A percentile compares a stretch with the other conserved stretches of the same genome.
Conservation (phyloP, 768 basidiomycete genomes). For the Tylopilus rubrobrunneus region DNA sequence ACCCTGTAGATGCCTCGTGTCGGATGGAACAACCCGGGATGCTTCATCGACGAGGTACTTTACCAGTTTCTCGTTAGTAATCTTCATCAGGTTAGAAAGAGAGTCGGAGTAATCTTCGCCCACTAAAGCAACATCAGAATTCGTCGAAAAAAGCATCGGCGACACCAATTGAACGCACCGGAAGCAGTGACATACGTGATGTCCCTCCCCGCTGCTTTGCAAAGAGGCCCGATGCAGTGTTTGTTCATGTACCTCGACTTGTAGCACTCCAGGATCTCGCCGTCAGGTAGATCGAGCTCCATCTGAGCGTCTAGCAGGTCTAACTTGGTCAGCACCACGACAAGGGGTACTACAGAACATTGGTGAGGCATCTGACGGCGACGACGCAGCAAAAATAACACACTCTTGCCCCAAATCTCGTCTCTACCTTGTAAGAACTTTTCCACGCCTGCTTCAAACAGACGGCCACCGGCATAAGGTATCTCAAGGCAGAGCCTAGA, state of each 20-base stretch:
- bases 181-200: conserved; percentile 6
- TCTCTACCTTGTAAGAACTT: conserved; percentile 4
- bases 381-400: not conserved
- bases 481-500: conserved; percentile 17
- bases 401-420: conserved; percentile 9
- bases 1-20: not conserved
- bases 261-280: not conserved
- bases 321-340: conserved; percentile 16
- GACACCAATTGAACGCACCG: not conserved
- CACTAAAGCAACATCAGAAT: conserved; percentile 1
- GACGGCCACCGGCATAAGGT: conserved; percentile 10
- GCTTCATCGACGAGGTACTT: conserved; percentile 8
- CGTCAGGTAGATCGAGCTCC: not conserved
- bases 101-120: conserved; percentile 2
- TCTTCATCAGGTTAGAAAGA: conserved; percentile 1
- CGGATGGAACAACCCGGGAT: conserved; percentile 2
- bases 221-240: conserved; percentile 1
- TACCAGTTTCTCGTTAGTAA: conserved; percentile 1
- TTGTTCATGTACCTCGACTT: not conserved
- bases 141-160: not conserved
- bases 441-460: conserved; percentile 14
- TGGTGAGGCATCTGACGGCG: not conserved
- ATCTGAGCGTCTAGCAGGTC: conserved; percentile 7
- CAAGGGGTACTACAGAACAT: conserved; percentile 4
- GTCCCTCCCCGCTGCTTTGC: conserved; percentile 2